Base-by-base conservation (phyloP, 176 grass and related monocot species). In the sorghum (Sorghum bicolor) region DNA sequence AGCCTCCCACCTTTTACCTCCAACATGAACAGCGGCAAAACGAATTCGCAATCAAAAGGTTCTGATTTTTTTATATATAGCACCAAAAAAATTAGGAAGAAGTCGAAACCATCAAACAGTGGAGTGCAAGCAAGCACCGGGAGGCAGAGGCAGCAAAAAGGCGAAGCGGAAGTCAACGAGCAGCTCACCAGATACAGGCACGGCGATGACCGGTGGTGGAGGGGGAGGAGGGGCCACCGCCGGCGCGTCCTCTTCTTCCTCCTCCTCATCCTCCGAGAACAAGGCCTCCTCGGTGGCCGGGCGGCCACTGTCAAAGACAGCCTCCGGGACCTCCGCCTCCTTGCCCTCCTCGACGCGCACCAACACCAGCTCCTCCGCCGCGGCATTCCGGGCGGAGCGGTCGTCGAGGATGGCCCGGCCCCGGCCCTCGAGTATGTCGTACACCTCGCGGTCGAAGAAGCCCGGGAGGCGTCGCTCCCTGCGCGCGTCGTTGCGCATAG, bases 361-460 rank as follows among this genome's bases (percentile, higher is more conserved):
- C 7, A 16, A 57, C 72, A 39, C 78, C 62, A 20, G 48, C 19
- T 25, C 69, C 67, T 70, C 86, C 62, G 86, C 90, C 79, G 72
- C 26, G 17, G 86, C 76, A 81, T 84, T 82, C 70, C 85, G 74
- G 2, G 85, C 64, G 48, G 84, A 76, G 22, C 75, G 20, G 8
- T 79, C 72, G 62, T 10, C 61, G 41, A 86, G 40, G 72, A 58
- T 17, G 7, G 44, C 78, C 6, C 80, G 63, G 1, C 34, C 75
- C 41, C 88, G 76, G 13, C 90, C 92, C 47, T 98, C 91, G 73
- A 95, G 87, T 91, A 95, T 95, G 71, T 95, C 93, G 72, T 83
- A 98, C 52, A 98, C 96, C 82, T 98, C 96, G 58, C 91, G 91
- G 83, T 98, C 96, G 68, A 95, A 98, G 89, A 98, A 98, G 7